Percentiles rank a stretch among this genome's conserved stretches.
Conservation (phyloP, 164 flowering plant species). For the Paratinospora sagittata region DNA sequence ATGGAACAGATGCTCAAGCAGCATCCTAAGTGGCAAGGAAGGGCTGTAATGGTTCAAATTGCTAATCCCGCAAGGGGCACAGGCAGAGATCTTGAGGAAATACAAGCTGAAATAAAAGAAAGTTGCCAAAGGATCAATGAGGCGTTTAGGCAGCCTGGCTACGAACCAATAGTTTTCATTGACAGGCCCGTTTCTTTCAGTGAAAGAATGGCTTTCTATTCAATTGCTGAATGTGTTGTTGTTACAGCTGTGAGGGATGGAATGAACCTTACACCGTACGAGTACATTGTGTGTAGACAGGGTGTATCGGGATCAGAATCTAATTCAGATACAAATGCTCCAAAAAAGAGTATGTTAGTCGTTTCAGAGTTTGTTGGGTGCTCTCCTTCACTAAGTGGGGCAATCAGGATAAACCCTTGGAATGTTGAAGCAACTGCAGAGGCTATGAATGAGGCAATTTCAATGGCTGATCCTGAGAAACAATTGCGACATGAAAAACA, state of each 20-base stretch:
- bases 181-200: conserved; percentile 49
- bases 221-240: conserved; percentile 72
- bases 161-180: conserved; percentile 59
- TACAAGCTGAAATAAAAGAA: conserved; percentile 45
- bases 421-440: conserved; percentile 66
- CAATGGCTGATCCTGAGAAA: conserved; percentile 61
- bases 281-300: conserved; percentile 63
- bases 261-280: conserved; percentile 75
- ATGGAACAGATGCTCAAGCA: conserved; percentile 67
- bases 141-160: conserved; percentile 44
- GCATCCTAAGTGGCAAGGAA: conserved; percentile 71
- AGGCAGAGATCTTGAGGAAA: conserved; percentile 60
- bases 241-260: conserved; percentile 84
- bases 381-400: conserved; percentile 81
- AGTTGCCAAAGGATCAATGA: conserved; percentile 55
- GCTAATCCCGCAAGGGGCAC: conserved; percentile 68
- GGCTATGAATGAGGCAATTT: conserved; percentile 64
- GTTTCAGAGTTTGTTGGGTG: conserved; percentile 81
- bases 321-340: conserved; percentile 28
- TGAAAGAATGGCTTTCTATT: conserved; percentile 61
- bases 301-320: conserved; percentile 36
- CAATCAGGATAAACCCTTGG: conserved; percentile 77
- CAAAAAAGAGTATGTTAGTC: conserved; percentile 70
- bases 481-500: conserved; percentile 81
- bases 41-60: conserved; percentile 67